These are phyloP conservation scores for Phialophora expanda DNA, from an alignment of 2,329 filamentous ascomycete genomes.

Conservation along the genomic window DNA sequence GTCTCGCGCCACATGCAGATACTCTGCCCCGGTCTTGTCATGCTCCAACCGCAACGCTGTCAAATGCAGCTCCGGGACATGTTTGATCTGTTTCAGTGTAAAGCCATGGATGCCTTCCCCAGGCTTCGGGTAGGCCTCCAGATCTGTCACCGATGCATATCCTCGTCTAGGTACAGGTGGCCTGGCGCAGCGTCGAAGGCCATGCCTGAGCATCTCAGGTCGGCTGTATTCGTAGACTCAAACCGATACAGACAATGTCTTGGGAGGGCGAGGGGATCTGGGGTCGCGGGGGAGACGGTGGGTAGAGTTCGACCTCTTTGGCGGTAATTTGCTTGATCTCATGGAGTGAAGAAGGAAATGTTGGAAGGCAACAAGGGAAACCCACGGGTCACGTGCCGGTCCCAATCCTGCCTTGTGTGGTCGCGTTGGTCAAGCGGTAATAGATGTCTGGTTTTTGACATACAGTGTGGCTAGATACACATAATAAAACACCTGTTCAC, in stretches of 20 bases:
- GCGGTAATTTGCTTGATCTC: background rate
- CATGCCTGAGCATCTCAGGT: constrained; percentile 39
- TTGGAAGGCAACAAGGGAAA: background rate
- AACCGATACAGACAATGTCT: constrained; percentile 14
- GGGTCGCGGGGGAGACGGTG: background rate
- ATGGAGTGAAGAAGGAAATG: background rate
- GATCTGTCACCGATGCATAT: constrained; percentile 73
- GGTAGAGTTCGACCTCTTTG: background rate
- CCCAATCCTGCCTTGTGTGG: background rate
- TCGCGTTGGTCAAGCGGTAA: background rate
- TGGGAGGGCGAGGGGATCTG: background rate
- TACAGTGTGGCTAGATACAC: background rate
- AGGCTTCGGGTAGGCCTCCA: constrained; percentile 74
- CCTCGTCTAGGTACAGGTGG: constrained; percentile 28
- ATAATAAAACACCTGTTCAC: background rate
- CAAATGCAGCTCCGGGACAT: constrained; percentile 91
- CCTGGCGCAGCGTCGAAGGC: constrained; percentile 26
- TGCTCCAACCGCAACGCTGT: constrained; percentile 90
- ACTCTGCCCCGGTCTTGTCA: constrained; percentile 94
- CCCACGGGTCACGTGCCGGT: background rate
- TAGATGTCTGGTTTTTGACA: background rate
- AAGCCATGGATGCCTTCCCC: constrained; percentile 93
- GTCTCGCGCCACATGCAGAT: constrained; percentile 90
- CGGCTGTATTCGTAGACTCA: background rate
- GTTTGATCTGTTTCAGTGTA: constrained; percentile 83